phyloP scores from a whole-genome alignment of 768 basidiomycete genomes.

The Hemileccinum rubropunctum region DNA sequence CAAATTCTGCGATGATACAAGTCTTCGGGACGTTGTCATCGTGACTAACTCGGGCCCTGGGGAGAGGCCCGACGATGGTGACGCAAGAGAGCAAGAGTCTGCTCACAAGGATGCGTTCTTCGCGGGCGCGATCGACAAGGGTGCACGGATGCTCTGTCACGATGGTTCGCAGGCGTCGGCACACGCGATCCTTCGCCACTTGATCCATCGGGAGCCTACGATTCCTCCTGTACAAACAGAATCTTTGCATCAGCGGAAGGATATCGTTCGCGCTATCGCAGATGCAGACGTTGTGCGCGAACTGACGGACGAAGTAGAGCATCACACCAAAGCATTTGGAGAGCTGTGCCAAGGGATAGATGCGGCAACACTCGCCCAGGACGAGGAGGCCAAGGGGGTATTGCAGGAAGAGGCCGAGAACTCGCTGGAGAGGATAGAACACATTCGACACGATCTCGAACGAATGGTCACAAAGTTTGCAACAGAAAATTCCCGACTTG shows the following conservation, averaged over 20 bases:
- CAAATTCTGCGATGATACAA: constrained; percentile 46
- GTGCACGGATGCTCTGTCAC: constrained; percentile 42
- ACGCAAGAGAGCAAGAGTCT: constrained; percentile 39
- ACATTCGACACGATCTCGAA: constrained; percentile 40
- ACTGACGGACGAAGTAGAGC: constrained; percentile 40
- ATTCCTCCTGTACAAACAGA: constrained; percentile 45
- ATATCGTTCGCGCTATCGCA: constrained; percentile 42
- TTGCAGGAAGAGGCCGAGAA: constrained; percentile 38
- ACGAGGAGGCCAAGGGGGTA: constrained; percentile 37
- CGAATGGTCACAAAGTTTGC: constrained; percentile 37
- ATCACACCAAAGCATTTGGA: constrained; percentile 42
- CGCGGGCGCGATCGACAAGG: constrained; percentile 43
- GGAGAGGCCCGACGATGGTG: constrained; percentile 29
- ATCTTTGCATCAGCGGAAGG: constrained; percentile 39
- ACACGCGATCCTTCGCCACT: constrained; percentile 40
- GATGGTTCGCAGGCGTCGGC: constrained; percentile 42
- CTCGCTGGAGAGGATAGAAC: constrained; percentile 38
- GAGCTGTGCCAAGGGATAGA: constrained; percentile 41
- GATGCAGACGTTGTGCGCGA: constrained; percentile 45
- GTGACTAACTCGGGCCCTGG: constrained; percentile 47
- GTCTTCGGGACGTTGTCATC: constrained; percentile 46
- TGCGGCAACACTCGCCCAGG: constrained; percentile 37
- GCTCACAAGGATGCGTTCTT: constrained; percentile 38
- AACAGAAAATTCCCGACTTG: constrained; percentile 32
- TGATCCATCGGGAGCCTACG: constrained; percentile 37